Base-by-base conservation (phyloP, 345 rosid species). In the Syzygium grande region DNA sequence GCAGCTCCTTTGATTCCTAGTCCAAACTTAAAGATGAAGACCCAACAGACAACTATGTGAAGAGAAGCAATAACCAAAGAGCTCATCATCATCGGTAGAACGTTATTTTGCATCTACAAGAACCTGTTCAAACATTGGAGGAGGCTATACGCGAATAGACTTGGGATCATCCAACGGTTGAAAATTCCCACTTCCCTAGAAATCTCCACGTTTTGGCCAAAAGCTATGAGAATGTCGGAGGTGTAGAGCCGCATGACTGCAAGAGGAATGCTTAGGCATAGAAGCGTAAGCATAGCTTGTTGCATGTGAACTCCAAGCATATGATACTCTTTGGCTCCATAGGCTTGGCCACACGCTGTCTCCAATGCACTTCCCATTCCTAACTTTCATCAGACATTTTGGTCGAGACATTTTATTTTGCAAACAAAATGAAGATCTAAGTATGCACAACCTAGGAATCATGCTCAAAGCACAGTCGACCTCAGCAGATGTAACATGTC, bases 261-360 rank as follows among this genome's bases (percentile, higher is more conserved):
- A 25, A 96, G 91, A 46, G 96, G 97, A 61, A 93, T 21, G 91
- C 93, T 91, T 78, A 90, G 30, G 52, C 88, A 86, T 51, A 90
- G 58, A 9, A 96, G 92, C 41, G 90, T 90, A 30, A 95, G 91
- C 95, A 94, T 95, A 83, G 96, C 98, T 86, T 94, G 89, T 84
- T 94, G 97, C 49, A 93, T 92, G 89, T 96, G 94, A 78, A 95
- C 84, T 21, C 96, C 95, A 58, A 96, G 91, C 95, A 93, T 95
- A 84, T 88, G 93, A 90, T 96, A 94, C 65, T 92, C 93, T 84
- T 93, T 93, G 54, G 97, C 97, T 58, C 97, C 98, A 80, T 90
- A 95, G 53, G 96, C 92, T 92, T 95, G 96, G 29, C 97, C 97
- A 51, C 96, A 95, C 19, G 94, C 84, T 59, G 97, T 95, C 86